Evolutionary conservation across 2,329 filamentous ascomycete species (phyloP).

Genomic region (Claviceps quebecensis): DNA sequence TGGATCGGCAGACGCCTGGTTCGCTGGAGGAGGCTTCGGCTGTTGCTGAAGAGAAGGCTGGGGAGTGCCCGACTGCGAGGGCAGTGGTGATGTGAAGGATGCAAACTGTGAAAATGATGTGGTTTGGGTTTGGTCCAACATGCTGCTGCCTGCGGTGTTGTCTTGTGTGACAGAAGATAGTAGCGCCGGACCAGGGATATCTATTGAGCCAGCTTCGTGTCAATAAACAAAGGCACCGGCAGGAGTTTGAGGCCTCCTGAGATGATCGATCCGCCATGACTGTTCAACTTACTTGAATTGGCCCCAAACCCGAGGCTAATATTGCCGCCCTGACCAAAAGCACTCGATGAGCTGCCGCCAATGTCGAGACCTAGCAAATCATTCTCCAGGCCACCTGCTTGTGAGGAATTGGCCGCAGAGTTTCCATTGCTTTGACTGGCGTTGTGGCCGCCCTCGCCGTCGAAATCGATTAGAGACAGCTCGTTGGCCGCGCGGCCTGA

Average conservation of each 20-base stretch:
- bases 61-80: slow-evolving; percentile 39
- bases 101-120: slow-evolving; percentile 40
- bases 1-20: slow-evolving; percentile 31
- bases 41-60: slow-evolving; percentile 34
- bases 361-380: slow-evolving; percentile 84
- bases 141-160: slow-evolving; percentile 38
- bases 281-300: slow-evolving; percentile 43
- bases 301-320: slow-evolving; percentile 71
- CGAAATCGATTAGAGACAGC: slow-evolving; percentile 88
- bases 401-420: slow-evolving; percentile 24
- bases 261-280: no score
- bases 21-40: slow-evolving; percentile 29
- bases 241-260: no score
- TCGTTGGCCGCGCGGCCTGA: slow-evolving; percentile 50
- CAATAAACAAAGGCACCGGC: slow-evolving; percentile 8
- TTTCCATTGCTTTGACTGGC: slow-evolving; percentile 31
- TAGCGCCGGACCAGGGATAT: slow-evolving; percentile 49
- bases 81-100: slow-evolving; percentile 37
- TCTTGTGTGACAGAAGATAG: slow-evolving; percentile 50
- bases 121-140: slow-evolving; percentile 26
- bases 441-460: slow-evolving; percentile 43
- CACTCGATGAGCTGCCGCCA: slow-evolving; percentile 41
- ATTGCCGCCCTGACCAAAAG: slow-evolving; percentile 60
- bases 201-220: slow-evolving; percentile 21
- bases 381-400: slow-evolving; percentile 62